phyloP scores from a whole-genome alignment of 495 filamentous ascomycete species.

The Lasiosphaeris hirsuta region DNA sequence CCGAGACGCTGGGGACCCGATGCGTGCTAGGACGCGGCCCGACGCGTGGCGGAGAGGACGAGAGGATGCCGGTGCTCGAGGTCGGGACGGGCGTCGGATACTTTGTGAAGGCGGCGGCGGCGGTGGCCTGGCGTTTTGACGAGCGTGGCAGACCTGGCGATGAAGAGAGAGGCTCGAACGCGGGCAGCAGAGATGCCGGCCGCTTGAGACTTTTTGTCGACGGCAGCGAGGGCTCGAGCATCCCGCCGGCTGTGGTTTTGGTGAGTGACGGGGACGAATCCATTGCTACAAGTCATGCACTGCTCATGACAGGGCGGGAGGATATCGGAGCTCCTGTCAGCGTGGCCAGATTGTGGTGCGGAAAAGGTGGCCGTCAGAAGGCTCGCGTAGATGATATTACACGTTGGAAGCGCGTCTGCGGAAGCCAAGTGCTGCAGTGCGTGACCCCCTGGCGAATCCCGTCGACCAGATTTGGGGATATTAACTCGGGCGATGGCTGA shows the following conservation, averaged over 20 bases:
- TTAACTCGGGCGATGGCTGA: not conserved
- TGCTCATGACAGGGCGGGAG: slow-evolving; percentile 24
- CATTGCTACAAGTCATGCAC: slow-evolving; percentile 22
- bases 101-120: slow-evolving; percentile 46
- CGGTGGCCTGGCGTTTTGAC: slow-evolving; percentile 63
- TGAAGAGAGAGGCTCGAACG: slow-evolving; percentile 89
- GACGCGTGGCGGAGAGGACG: slow-evolving; percentile 74
- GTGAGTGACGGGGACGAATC: slow-evolving; percentile 27
- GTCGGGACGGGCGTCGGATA: slow-evolving; percentile 93
- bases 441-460: no score
- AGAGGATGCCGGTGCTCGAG: slow-evolving; percentile 86
- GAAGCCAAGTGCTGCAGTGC: no score
- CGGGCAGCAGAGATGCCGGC: slow-evolving; percentile 77
- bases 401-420: no score
- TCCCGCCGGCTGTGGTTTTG: slow-evolving; percentile 9
- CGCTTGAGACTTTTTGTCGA: slow-evolving; percentile 67
- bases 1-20: slow-evolving; percentile 65
- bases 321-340: no score
- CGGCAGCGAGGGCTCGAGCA: slow-evolving; percentile 39
- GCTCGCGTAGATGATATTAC: no score
- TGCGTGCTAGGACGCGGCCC: slow-evolving; percentile 53
- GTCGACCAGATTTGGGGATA: no score
- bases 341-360: not conserved
- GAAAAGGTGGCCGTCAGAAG: not conserved
- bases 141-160: slow-evolving; percentile 79